Evolutionary conservation across 1,284 basidiomycete genomes (phyloP).

Genomic region (Cutaneotrichosporon cutaneum): DNA sequence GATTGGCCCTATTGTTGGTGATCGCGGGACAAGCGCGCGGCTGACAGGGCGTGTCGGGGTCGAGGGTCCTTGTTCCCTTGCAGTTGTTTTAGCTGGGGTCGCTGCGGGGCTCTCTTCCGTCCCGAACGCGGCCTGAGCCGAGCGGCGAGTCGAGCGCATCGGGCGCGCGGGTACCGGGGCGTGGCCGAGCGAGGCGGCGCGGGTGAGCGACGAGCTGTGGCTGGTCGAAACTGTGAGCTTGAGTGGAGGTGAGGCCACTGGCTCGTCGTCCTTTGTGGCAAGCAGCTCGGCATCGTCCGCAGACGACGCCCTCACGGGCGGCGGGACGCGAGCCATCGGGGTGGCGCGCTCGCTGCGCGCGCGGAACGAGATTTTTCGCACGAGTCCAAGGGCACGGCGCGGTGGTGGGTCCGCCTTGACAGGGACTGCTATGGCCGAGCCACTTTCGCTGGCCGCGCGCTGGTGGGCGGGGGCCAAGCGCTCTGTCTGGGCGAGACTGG

Average conservation of each 20-base stretch:
- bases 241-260: neutral
- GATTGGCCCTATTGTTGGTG: neutral
- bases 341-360: constrained; percentile 7
- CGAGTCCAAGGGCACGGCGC: constrained; percentile 16
- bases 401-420: neutral
- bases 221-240: constrained; percentile 1
- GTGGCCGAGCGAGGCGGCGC: neutral
- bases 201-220: neutral
- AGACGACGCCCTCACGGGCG: neutral
- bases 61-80: neutral
- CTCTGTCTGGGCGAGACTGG: neutral
- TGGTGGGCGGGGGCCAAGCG: neutral
- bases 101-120: neutral
- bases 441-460: neutral
- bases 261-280: neutral
- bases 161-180: neutral
- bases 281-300: constrained; percentile 6
- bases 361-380: constrained; percentile 20
- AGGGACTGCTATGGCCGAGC: neutral
- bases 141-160: constrained; percentile 1
- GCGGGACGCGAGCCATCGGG: neutral
- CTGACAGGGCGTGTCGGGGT: neutral
- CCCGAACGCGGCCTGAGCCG: constrained; percentile 4
- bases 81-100: constrained; percentile 1
- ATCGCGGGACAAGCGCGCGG: constrained; percentile 5